Percentiles rank a stretch among this genome's conserved stretches.
Conservation (phyloP, 2,329 filamentous ascomycete species). For the Ophiostoma piceae region DNA sequence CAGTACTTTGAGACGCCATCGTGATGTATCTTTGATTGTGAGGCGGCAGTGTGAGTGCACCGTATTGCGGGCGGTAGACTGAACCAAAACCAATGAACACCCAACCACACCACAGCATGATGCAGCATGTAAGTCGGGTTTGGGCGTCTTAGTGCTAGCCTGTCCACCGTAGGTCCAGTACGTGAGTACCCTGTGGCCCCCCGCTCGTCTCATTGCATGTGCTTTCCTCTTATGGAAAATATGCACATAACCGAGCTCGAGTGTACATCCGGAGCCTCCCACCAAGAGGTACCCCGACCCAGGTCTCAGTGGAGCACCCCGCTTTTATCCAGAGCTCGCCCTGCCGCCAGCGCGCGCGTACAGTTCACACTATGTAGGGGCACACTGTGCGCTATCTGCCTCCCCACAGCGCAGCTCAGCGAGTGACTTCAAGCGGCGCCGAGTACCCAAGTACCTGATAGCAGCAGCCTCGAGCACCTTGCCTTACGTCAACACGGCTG, state of each 20-base stretch:
- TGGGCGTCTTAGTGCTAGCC: conserved; percentile 4
- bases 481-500: conserved; percentile 1
- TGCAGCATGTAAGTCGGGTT: background rate
- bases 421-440: background rate
- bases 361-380: background rate
- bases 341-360: conserved; percentile 3
- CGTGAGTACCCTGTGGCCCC: background rate
- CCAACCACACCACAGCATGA: background rate
- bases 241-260: too few relatives aligned
- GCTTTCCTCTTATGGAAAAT: background rate
- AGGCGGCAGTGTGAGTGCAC: background rate
- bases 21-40: background rate
- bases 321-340: background rate
- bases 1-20: background rate
- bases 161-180: background rate
- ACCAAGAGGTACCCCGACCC: background rate
- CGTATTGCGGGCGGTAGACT: too few relatives aligned
- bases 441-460: background rate
- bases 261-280: background rate
- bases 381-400: conserved; percentile 7
- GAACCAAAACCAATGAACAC: background rate
- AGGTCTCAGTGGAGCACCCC: background rate
- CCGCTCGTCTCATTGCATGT: background rate
- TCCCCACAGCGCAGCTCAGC: background rate
- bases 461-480: background rate